A percentile compares a stretch with the other conserved stretches of the same genome.
Conservation (phyloP, 2,329 filamentous ascomycete genomes). For the Allantophomopsis cytisporea region DNA sequence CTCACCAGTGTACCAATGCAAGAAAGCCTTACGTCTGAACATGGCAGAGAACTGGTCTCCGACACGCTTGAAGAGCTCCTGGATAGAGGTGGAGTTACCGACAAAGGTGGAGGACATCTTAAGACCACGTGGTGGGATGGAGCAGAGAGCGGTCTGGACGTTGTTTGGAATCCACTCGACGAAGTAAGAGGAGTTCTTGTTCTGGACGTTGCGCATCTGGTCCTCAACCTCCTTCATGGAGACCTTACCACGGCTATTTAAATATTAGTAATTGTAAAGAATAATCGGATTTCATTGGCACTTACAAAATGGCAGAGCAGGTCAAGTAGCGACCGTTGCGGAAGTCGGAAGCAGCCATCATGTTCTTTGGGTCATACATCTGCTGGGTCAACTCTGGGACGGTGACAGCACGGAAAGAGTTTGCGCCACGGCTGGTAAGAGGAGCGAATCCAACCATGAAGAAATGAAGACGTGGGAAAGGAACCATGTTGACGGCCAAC, state of each 20-base stretch:
- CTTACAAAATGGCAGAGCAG: slow-evolving; percentile 92
- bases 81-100: slow-evolving; percentile 98
- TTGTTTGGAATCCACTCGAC: slow-evolving; percentile 99
- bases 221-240: slow-evolving; percentile 99
- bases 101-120: slow-evolving; percentile 99
- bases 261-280: neutral
- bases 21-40: slow-evolving; percentile 99
- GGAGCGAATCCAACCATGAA: slow-evolving; percentile 99
- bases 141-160: slow-evolving; percentile 98
- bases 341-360: slow-evolving; percentile 99
- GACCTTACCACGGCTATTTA: slow-evolving; percentile 72
- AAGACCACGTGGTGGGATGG: slow-evolving; percentile 90
- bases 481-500: slow-evolving; percentile 99
- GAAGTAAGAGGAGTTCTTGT: slow-evolving; percentile 99
- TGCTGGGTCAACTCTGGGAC: slow-evolving; percentile 98
- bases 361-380: slow-evolving; percentile 99
- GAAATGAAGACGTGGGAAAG: slow-evolving; percentile 99
- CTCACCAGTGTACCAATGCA: slow-evolving; percentile 99
- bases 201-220: slow-evolving; percentile 99
- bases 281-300: slow-evolving; percentile 8
- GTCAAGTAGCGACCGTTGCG: slow-evolving; percentile 99
- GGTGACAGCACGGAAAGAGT: slow-evolving; percentile 95
- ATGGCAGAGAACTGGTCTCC: slow-evolving; percentile 99
- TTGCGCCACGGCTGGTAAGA: slow-evolving; percentile 79
- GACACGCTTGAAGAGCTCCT: slow-evolving; percentile 99